Evolutionary conservation across 495 filamentous ascomycete species (phyloP), one percentile per base, ranked within the genome.

Genomic region (Tuber brumale): DNA sequence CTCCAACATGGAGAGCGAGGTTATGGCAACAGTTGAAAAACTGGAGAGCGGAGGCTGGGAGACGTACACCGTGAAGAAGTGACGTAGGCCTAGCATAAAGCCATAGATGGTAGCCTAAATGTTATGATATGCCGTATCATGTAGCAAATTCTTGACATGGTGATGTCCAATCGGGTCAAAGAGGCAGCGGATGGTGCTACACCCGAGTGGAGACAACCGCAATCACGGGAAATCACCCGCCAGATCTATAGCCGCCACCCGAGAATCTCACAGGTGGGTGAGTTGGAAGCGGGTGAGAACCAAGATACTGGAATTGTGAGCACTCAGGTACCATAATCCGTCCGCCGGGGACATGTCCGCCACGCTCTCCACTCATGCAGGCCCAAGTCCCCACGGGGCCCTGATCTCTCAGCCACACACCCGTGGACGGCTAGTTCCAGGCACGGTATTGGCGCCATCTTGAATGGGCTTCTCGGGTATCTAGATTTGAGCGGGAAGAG

Each of bases 41-140:
- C 85, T 97, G 83, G 86, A 89, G 76, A 88, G 89, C 74, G 81
- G 89, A 12, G 92, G 93, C 0, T 93, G 90, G 86, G 87, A 91
- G 82, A 89, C 87, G 80, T 97, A 97, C 85, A 85, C 88, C 71
- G 86, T 86, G 83, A 86, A 86, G 79, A 90, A 90, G 85, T 87
- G 85, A 76, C 31, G 7, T 66, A 66, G 27, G 14, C 57, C 57
- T 18, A 35, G 51, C 51, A 31, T 16, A 61, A 27, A 61, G 0
- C 83, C 39, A 71, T 46, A 48, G 70, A 72, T 9, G 70, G 16
- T 72, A 72, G 9, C 31, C 14, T 16, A 35, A 35, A 66, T 7
- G 57, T 39, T 61, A 35, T 19, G 14, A 35, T 66, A 66, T 66
- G 19, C 31, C 27, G 31, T 66, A 35, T 35, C 27, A 66, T 35